phyloP scores from a whole-genome alignment of 2,329 filamentous ascomycete species.

The Neofusicoccum umdonicola region DNA sequence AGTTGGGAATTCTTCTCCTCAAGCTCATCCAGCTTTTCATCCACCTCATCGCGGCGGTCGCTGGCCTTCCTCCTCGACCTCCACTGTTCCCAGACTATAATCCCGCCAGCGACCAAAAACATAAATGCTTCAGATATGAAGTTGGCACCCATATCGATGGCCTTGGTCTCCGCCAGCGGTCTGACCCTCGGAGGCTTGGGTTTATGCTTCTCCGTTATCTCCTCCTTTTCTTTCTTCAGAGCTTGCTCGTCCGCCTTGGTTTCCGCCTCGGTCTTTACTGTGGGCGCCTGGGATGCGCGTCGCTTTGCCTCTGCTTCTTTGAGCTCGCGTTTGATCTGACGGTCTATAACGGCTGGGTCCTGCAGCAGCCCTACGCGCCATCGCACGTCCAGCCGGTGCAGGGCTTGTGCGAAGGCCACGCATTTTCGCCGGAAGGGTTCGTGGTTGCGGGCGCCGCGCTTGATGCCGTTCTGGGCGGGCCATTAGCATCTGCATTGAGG shows the following conservation, averaged over 20 bases:
- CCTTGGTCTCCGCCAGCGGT: slow-evolving; percentile 64
- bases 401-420: slow-evolving; percentile 60
- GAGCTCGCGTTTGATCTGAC: slow-evolving; percentile 53
- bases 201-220: slow-evolving; percentile 44
- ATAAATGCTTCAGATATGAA: slow-evolving; percentile 68
- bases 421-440: slow-evolving; percentile 63
- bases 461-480: slow-evolving; percentile 60
- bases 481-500: background rate
- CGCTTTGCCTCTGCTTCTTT: slow-evolving; percentile 54
- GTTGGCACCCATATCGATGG: slow-evolving; percentile 67
- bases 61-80: slow-evolving; percentile 60
- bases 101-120: slow-evolving; percentile 60
- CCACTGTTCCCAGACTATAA: slow-evolving; percentile 64
- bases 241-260: slow-evolving; percentile 56
- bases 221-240: slow-evolving; percentile 47
- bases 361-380: slow-evolving; percentile 65
- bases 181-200: slow-evolving; percentile 48
- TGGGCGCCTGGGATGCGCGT: slow-evolving; percentile 47
- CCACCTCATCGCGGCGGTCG: slow-evolving; percentile 58
- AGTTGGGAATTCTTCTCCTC: slow-evolving; percentile 46
- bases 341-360: slow-evolving; percentile 56
- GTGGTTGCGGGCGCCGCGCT: slow-evolving; percentile 66
- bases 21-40: slow-evolving; percentile 57
- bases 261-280: slow-evolving; percentile 62
- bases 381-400: slow-evolving; percentile 67